Conservation (phyloP, 139 green algal species). For the Haematococcus lacustris region DNA sequence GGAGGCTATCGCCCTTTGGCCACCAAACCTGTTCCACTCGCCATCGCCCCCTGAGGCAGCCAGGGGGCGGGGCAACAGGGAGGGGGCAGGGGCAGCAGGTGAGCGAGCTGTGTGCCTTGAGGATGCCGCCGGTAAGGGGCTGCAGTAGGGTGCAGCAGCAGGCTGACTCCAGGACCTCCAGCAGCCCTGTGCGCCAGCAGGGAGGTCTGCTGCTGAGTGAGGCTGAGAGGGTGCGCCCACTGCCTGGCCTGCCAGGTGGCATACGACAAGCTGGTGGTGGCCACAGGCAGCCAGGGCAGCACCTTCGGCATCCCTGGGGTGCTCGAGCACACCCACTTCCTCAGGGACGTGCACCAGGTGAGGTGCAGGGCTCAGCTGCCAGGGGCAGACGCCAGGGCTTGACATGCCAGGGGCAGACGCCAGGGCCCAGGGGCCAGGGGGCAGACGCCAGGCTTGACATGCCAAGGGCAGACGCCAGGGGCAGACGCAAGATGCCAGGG, state of each 20-base stretch:
- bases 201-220: conserved; percentile 55
- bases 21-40: too few species aligned
- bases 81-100: too few species aligned
- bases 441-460: too few species aligned
- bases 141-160: conserved; percentile 18
- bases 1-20: too few species aligned
- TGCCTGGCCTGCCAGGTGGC: not conserved
- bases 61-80: too few species aligned
- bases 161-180: too few species aligned
- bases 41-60: too few species aligned
- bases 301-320: conserved; percentile 86
- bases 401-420: too few species aligned
- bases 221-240: not conserved
- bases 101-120: too few species aligned
- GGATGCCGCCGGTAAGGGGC: not conserved
- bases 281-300: conserved; percentile 44
- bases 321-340: conserved; percentile 64
- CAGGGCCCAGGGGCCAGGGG: too few species aligned
- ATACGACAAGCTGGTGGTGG: not conserved
- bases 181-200: conserved; percentile 28
- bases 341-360: conserved; percentile 57
- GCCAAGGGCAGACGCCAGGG: not conserved
- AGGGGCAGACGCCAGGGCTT: too few species aligned
- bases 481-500: too few species aligned
- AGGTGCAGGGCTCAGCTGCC: not conserved